These are phyloP conservation scores for Phytophthora tentaculata DNA, from an alignment of 352 stramenopile species.

Conservation along the genomic window DNA sequence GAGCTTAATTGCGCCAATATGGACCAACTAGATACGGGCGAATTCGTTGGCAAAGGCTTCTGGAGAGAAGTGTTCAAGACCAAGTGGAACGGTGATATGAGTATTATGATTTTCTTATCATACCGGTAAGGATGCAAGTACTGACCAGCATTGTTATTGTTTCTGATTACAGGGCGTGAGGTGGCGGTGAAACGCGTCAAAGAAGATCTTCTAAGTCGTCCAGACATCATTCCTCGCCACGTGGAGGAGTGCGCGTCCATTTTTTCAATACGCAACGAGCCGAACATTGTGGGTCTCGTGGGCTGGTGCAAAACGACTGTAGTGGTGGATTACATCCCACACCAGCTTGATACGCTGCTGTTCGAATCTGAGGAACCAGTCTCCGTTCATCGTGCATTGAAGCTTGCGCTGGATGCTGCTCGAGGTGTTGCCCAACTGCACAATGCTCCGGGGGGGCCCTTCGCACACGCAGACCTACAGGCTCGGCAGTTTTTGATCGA, in stretches of 20 bases:
- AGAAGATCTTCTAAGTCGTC: constrained; percentile 53
- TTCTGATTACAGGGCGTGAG: constrained; percentile 43
- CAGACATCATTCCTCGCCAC: constrained; percentile 72
- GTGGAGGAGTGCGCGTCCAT: constrained; percentile 76
- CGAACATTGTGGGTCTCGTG: constrained; percentile 74
- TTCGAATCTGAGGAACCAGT: constrained; percentile 54
- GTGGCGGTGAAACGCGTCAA: constrained; percentile 80
- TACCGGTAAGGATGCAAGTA: neutral
- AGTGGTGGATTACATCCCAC: constrained; percentile 75
- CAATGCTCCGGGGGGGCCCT: constrained; percentile 62
- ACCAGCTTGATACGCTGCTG: constrained; percentile 66
- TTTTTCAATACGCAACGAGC: constrained; percentile 69
- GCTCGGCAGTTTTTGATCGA: constrained; percentile 83
- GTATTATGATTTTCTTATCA: neutral
- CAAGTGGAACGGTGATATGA: constrained; percentile 67
- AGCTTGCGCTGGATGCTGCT: constrained; percentile 60
- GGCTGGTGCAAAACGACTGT: constrained; percentile 83
- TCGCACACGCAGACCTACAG: constrained; percentile 84
- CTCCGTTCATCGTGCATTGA: constrained; percentile 52
- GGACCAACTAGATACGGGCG: constrained; percentile 47
- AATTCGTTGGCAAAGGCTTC: constrained; percentile 72
- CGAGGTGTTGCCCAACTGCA: constrained; percentile 74
- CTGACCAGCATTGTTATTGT: neutral
- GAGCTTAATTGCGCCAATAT: constrained; percentile 81
- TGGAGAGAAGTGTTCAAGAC: constrained; percentile 77